phyloP scores from a whole-genome alignment of 345 rosid species.

The Lenwebbia sp. region DNA sequence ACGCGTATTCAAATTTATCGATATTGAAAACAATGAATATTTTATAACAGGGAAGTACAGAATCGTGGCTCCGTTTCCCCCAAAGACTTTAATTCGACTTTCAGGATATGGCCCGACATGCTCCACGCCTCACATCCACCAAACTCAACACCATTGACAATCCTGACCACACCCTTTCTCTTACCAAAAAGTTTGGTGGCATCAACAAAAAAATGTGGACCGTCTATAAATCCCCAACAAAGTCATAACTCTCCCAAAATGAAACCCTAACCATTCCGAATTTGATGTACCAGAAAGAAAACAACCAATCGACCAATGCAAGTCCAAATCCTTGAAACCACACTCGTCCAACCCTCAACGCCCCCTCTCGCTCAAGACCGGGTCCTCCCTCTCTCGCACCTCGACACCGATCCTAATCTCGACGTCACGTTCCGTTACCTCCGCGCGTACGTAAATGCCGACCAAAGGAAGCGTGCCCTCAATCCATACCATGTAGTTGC shows the following conservation, averaged over 20 bases:
- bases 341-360: constrained; percentile 33
- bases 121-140: not conserved
- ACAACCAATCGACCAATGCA: constrained; percentile 6
- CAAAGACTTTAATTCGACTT: accelerated
- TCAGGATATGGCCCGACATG: not conserved
- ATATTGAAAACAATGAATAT: not conserved
- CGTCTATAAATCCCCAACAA: not conserved
- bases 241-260: not conserved
- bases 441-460: constrained; percentile 34
- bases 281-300: not conserved
- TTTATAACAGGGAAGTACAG: not conserved
- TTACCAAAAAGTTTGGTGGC: not conserved
- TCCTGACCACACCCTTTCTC: not conserved
- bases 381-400: constrained; percentile 51
- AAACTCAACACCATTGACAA: not conserved
- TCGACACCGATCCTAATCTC: constrained; percentile 63
- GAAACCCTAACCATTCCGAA: not conserved
- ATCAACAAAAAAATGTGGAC: not conserved
- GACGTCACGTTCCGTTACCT: constrained; percentile 66
- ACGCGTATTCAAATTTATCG: not conserved
- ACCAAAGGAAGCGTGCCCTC: constrained; percentile 12
- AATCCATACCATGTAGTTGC: constrained; percentile 31
- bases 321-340: constrained; percentile 36
- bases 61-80: not conserved
- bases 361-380: constrained; percentile 38